Percentiles rank a stretch among this genome's conserved stretches.
phyloP scores from a whole-genome alignment of 805 yeast genomes.

The Isabelozyma pseudorhagii region DNA sequence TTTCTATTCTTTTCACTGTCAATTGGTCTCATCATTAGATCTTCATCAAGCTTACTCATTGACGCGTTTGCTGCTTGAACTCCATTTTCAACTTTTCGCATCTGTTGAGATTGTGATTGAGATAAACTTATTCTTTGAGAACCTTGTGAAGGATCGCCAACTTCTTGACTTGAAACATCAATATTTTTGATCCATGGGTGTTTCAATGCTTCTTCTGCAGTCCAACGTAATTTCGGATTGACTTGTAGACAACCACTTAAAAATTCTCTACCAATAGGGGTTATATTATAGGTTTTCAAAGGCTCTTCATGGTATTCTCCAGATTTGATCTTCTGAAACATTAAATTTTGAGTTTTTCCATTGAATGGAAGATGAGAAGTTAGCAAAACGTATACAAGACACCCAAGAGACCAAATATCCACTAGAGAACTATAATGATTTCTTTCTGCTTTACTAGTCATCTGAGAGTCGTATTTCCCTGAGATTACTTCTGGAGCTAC shows the following conservation, averaged over 20 bases:
- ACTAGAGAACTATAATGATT: slow-evolving; percentile 74
- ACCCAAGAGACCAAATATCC: slow-evolving; percentile 98
- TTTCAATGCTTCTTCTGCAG: slow-evolving; percentile 70
- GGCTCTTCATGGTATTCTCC: slow-evolving; percentile 83
- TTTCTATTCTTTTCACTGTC: slow-evolving; percentile 25
- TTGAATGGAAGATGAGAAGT: slow-evolving; percentile 95
- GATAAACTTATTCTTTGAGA: slow-evolving; percentile 52
- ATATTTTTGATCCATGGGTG: slow-evolving; percentile 75
- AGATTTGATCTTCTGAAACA: slow-evolving; percentile 68
- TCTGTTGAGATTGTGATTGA: slow-evolving; percentile 70
- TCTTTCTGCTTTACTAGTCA: slow-evolving; percentile 8
- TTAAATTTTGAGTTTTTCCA: slow-evolving; percentile 84
- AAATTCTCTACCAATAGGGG: slow-evolving; percentile 70
- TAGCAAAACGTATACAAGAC: slow-evolving; percentile 84
- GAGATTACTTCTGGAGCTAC: slow-evolving; percentile 91
- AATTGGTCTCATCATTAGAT: slow-evolving; percentile 41
- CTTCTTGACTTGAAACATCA: slow-evolving; percentile 12
- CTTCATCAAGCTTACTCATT: slow-evolving; percentile 40
- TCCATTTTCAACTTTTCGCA: slow-evolving; percentile 39
- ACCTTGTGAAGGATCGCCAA: slow-evolving; percentile 14
- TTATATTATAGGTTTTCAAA: slow-evolving; percentile 60
- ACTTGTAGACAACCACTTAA: slow-evolving; percentile 68
- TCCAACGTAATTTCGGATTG: slow-evolving; percentile 68
- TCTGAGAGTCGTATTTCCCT: slow-evolving; percentile 47
- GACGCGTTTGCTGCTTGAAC: slow-evolving; percentile 28